Conservation (phyloP, 2,329 filamentous ascomycete genomes). For the Pyrenochaeta sp. region DNA sequence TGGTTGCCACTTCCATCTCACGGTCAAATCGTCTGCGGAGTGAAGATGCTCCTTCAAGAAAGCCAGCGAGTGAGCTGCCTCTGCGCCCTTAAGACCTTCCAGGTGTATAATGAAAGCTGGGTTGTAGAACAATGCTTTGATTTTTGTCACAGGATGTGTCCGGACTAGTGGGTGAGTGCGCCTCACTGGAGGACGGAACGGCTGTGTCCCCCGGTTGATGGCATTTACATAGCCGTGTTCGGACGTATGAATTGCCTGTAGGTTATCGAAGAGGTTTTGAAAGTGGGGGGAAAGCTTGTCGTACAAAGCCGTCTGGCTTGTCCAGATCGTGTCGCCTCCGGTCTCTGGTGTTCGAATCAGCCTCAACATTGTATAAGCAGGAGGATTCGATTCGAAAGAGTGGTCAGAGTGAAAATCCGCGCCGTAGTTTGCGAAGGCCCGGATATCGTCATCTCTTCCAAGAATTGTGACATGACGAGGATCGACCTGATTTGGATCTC, state of each 20-base stretch:
- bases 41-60: constrained; percentile 13
- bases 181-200: constrained; percentile 50
- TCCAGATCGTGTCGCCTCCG: constrained; percentile 11
- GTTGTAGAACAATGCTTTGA: constrained; percentile 51
- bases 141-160: constrained; percentile 58
- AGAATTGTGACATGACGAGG: constrained; percentile 17
- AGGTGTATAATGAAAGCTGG: constrained; percentile 58
- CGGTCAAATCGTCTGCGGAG: constrained; percentile 10
- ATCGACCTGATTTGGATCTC: constrained; percentile 20
- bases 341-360: constrained; percentile 3
- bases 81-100: constrained; percentile 58
- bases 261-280: constrained; percentile 5
- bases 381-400: constrained; percentile 10
- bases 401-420: constrained; percentile 8
- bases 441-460: constrained; percentile 10
- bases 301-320: constrained; percentile 6
- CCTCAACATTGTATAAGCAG: constrained; percentile 7
- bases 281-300: constrained; percentile 8
- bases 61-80: constrained; percentile 37
- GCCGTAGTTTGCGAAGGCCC: constrained; percentile 9
- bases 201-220: constrained; percentile 8
- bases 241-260: constrained; percentile 8
- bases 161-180: constrained; percentile 58
- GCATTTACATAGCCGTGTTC: constrained; percentile 3
- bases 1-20: constrained; percentile 14